These are phyloP conservation scores for Botrytis paeoniae DNA, from an alignment of 2,329 filamentous ascomycete species.

Conservation along the genomic window DNA sequence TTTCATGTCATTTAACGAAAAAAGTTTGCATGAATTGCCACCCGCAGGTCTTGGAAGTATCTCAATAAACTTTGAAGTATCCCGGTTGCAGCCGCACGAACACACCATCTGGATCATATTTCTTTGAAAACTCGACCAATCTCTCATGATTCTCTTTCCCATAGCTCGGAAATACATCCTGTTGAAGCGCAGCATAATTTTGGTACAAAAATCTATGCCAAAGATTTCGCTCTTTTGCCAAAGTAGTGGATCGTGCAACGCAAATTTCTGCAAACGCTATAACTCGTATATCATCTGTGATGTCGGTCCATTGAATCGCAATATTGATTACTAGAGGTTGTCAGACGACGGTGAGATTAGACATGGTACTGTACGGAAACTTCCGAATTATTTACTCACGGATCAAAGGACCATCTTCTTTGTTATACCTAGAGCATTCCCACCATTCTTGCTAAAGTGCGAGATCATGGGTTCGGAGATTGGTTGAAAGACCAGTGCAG, in stretches of 20 bases:
- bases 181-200: slow-evolving; percentile 41
- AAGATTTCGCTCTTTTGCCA: slow-evolving; percentile 37
- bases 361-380: background rate
- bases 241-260: slow-evolving; percentile 32
- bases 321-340: slow-evolving; percentile 8
- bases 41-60: background rate
- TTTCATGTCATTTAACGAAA: background rate
- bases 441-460: slow-evolving; percentile 27
- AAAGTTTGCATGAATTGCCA: background rate
- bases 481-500: slow-evolving; percentile 28
- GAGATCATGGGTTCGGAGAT: slow-evolving; percentile 26
- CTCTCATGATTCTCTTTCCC: slow-evolving; percentile 38
- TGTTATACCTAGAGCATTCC: slow-evolving; percentile 31
- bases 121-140: slow-evolving; percentile 28
- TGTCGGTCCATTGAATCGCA: slow-evolving; percentile 34
- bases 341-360: background rate
- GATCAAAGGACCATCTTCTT: slow-evolving; percentile 23
- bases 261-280: slow-evolving; percentile 33
- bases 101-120: slow-evolving; percentile 34
- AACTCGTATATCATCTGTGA: slow-evolving; percentile 39
- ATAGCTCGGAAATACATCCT: slow-evolving; percentile 40
- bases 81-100: slow-evolving; percentile 39
- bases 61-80: slow-evolving; percentile 41
- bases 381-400: slow-evolving; percentile 5
- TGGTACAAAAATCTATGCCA: slow-evolving; percentile 43